phyloP scores from a whole-genome alignment of 2,329 filamentous ascomycete genomes.

The Tricladium varicosporioides region DNA sequence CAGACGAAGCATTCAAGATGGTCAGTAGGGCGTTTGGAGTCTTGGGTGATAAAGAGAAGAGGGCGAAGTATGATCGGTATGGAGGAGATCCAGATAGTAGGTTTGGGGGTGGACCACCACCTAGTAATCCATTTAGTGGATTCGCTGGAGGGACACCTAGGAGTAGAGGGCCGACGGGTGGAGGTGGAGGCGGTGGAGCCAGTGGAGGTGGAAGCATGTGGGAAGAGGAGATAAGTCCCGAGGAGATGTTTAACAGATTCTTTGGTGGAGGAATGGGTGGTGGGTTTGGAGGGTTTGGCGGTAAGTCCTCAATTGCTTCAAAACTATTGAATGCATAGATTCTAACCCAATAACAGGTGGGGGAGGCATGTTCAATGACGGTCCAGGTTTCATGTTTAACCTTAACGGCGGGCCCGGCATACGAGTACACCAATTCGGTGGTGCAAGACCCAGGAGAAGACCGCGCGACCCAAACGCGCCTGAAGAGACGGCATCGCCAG shows the following conservation, averaged over 20 bases:
- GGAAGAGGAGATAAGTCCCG: slow-evolving; percentile 90
- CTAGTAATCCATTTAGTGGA: slow-evolving; percentile 62
- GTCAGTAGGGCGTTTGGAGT: slow-evolving; percentile 92
- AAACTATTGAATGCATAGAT: background rate
- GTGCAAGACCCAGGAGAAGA: slow-evolving; percentile 70
- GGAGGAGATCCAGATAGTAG: slow-evolving; percentile 90
- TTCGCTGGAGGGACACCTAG: slow-evolving; percentile 48
- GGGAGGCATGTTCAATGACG: slow-evolving; percentile 65
- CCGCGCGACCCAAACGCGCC: slow-evolving; percentile 62
- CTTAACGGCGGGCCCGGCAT: slow-evolving; percentile 89
- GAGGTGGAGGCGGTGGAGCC: slow-evolving; percentile 43
- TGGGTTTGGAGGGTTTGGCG: slow-evolving; percentile 62
- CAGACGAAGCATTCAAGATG: slow-evolving; percentile 99
- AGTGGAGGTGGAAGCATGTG: slow-evolving; percentile 58
- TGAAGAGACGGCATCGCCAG: slow-evolving; percentile 49
- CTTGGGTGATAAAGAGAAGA: slow-evolving; percentile 90
- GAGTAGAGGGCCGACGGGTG: slow-evolving; percentile 32
- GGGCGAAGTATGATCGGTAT: slow-evolving; percentile 80
- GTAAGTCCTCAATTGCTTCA: slow-evolving; percentile 44
- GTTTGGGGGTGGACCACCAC: slow-evolving; percentile 62
- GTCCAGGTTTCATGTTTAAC: slow-evolving; percentile 93
- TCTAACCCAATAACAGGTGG: slow-evolving; percentile 31
- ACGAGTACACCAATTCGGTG: slow-evolving; percentile 93
- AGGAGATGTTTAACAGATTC: slow-evolving; percentile 96
- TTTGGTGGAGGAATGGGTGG: slow-evolving; percentile 61